These are phyloP conservation scores for Monosporozyma siamensis DNA, from an alignment of 805 yeast genomes.

Conservation along the genomic window DNA sequence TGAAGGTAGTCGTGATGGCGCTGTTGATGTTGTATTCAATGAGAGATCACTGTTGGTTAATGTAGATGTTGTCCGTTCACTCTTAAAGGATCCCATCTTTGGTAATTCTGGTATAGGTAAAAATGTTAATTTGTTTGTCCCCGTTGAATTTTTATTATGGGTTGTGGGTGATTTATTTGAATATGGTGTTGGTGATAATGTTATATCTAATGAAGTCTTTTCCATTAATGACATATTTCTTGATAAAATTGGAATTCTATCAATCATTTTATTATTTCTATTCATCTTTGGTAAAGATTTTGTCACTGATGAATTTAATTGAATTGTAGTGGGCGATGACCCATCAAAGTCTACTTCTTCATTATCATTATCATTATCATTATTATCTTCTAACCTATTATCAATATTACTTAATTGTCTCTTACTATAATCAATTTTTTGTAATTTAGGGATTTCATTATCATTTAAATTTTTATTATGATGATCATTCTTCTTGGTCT, in stretches of 20 bases:
- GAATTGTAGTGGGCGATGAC: slow-evolving; percentile 31
- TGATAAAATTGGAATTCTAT: slow-evolving; percentile 14
- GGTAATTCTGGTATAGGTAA: slow-evolving; percentile 28
- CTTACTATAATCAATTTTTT: slow-evolving; percentile 7
- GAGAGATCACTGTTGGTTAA: slow-evolving; percentile 1
- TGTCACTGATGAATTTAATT: slow-evolving; percentile 27
- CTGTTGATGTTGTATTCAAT: background rate
- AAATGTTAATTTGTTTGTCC: slow-evolving; percentile 1
- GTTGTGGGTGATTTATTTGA: slow-evolving; percentile 4
- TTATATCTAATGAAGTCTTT: slow-evolving; percentile 5
- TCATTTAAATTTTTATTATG: background rate
- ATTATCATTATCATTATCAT: slow-evolving; percentile 3
- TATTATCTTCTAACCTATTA: background rate
- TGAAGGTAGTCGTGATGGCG: background rate
- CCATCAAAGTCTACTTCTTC: slow-evolving; percentile 21
- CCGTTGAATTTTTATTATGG: background rate
- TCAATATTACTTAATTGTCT: slow-evolving; percentile 1
- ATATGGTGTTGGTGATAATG: slow-evolving; percentile 29
- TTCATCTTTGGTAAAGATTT: slow-evolving; percentile 21
- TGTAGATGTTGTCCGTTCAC: slow-evolving; percentile 14
- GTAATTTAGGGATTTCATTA: slow-evolving; percentile 1
- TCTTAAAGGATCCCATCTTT: slow-evolving; percentile 30
- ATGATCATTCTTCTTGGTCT: background rate
- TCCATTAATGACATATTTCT: slow-evolving; percentile 8
- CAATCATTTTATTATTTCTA: background rate